Conservation (phyloP, 2,329 filamentous ascomycete genomes). For the Biscogniauxia marginata region DNA sequence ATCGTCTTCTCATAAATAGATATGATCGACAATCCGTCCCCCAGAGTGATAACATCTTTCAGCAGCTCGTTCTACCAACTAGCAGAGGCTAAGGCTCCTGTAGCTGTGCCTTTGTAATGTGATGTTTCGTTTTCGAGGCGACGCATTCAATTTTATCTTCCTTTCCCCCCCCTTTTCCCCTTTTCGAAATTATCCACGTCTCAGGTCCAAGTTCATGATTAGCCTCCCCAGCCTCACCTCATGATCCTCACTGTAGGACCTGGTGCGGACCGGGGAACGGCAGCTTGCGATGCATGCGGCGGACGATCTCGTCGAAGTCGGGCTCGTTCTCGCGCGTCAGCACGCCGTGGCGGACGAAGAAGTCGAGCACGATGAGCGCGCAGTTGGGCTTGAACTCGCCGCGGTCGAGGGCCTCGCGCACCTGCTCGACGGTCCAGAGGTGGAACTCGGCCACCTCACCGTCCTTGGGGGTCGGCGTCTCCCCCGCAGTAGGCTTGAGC, state of each 20-base stretch:
- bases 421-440: conserved; percentile 73
- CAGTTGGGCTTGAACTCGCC: conserved; percentile 94
- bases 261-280: conserved; percentile 73
- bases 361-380: conserved; percentile 79
- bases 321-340: conserved; percentile 76
- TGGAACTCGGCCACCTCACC: conserved; percentile 86
- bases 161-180: too few species aligned
- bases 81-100: too few species aligned
- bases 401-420: conserved; percentile 64
- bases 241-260: not conserved
- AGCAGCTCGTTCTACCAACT: too few species aligned
- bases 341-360: conserved; percentile 82
- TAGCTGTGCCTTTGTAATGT: too few species aligned
- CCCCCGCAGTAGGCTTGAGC: conserved; percentile 55
- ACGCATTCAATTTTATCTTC: too few species aligned
- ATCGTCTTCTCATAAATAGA: too few species aligned
- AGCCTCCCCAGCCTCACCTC: not conserved
- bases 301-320: conserved; percentile 72
- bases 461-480: conserved; percentile 75
- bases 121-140: too few species aligned
- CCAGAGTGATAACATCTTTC: too few species aligned
- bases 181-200: too few species aligned
- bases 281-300: conserved; percentile 72
- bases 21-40: too few species aligned
- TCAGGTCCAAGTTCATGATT: too few species aligned